Base-by-base conservation (phyloP, 1,284 basidiomycete genomes). In the Boletus subluridellus region DNA sequence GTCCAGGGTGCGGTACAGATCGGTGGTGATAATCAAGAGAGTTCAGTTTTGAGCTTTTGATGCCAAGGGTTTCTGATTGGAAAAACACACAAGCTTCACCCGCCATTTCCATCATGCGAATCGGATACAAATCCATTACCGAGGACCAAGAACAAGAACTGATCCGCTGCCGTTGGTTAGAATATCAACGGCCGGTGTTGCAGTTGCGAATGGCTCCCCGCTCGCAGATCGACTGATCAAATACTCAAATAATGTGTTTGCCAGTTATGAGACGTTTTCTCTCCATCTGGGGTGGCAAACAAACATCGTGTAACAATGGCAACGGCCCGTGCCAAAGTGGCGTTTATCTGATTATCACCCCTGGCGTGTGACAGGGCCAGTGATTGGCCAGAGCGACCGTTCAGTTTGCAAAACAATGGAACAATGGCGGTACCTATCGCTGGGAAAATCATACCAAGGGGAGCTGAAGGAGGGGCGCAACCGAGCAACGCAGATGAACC, bases 371-470 rank as follows among this genome's bases (percentile, higher is more conserved):
- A 51, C 47, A 47, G 39, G 37, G 32, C 38, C 15, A 11, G 52
- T 50, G 46, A 54, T 49, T 42, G 26, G 15, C 30, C 49, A 5
- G 26, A 28, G 26, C 37, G 48, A 48, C 48, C 21, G 34, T 37
- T 12, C 28, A 35, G 37, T 30, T 52, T 24, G 47, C 57, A 41
- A 15, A 46, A 39, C 1, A 49, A 39, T 28, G 50, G 26, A 39
- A 49, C 28, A 30, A 14, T 8, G 24, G 17, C 28, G 24, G 44
- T 46, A 21, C 24, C 9, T 49, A 11, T 39, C 34, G 4, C 45
- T 63, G 46, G 21, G 60, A 47, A 56, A 44, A 52, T 54, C 32
- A 45, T 59, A 6, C 52, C 54, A 37, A 49, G 30, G 35, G 3
- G 35, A 35, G 42, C 10, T 12, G 37, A 12, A 45, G 26, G 39